Evolutionary conservation across 306 rosid genomes (phyloP).

Genomic region (apple (Malus domestica)): DNA sequence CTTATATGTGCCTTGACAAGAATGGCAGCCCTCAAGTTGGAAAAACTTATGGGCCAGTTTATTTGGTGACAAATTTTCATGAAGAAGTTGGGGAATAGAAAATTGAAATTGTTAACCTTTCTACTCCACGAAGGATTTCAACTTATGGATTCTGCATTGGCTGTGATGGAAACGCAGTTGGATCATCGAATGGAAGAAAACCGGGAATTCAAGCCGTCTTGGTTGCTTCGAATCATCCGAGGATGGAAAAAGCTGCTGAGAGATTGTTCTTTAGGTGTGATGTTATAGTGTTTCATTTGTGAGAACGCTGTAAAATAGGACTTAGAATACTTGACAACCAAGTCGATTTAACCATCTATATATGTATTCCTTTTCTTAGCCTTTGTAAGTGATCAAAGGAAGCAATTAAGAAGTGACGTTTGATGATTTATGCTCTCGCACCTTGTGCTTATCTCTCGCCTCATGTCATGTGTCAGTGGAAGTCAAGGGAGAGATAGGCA

Average conservation of each 20-base stretch:
- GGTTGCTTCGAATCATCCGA: background rate
- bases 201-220: background rate
- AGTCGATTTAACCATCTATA: background rate
- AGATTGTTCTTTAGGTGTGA: background rate
- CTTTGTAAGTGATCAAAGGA: background rate
- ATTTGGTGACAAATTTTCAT: constrained; percentile 39
- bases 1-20: constrained; percentile 45
- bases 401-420: background rate
- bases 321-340: background rate
- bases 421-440: too few relatives aligned
- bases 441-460: too few relatives aligned
- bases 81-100: background rate
- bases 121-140: background rate
- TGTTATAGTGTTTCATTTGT: background rate
- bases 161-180: background rate
- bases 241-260: background rate
- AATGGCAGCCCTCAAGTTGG: constrained; percentile 23
- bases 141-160: background rate
- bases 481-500: too few relatives aligned
- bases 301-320: background rate
- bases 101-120: background rate
- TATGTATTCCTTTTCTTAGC: background rate
- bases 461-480: too few relatives aligned
- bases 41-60: constrained; percentile 59
- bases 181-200: background rate